These are phyloP conservation scores for Exophiala sp. DNA, from an alignment of 2,329 filamentous ascomycete genomes.

Conservation along the genomic window DNA sequence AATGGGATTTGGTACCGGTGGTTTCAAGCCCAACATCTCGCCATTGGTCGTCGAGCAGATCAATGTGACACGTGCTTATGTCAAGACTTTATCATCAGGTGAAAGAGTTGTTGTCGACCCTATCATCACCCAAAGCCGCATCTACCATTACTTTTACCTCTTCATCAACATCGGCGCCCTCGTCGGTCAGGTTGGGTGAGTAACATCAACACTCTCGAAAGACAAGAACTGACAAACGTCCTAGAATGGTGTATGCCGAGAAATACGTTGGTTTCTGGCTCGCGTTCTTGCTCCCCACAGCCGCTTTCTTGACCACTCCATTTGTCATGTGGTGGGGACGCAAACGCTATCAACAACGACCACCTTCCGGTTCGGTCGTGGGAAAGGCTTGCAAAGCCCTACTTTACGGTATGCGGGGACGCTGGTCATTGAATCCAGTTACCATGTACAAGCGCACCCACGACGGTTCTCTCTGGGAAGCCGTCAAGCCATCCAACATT, in stretches of 20 bases:
- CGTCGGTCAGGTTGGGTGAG: constrained; percentile 60
- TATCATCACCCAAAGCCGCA: constrained; percentile 63
- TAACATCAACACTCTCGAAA: constrained; percentile 48
- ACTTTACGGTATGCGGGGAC: constrained; percentile 58
- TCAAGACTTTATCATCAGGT: constrained; percentile 55
- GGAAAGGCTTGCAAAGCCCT: constrained; percentile 58
- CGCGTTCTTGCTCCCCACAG: constrained; percentile 65
- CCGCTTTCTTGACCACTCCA: constrained; percentile 59
- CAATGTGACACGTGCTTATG: constrained; percentile 55
- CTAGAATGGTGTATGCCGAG: constrained; percentile 60
- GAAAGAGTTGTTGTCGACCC: constrained; percentile 70
- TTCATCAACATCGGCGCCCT: constrained; percentile 67
- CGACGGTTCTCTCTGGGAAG: constrained; percentile 31
- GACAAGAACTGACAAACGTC: constrained; percentile 42
- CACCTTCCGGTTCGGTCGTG: constrained; percentile 68
- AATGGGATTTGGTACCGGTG: constrained; percentile 71
- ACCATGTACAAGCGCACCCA: constrained; percentile 37
- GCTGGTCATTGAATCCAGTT: constrained; percentile 60
- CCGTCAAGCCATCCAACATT: constrained; percentile 55
- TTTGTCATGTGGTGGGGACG: constrained; percentile 57
- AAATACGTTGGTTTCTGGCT: constrained; percentile 75
- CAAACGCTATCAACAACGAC: constrained; percentile 60
- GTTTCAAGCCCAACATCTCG: constrained; percentile 78
- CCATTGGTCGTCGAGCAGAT: constrained; percentile 70
- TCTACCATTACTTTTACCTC: constrained; percentile 70